These are phyloP conservation scores for Exsudoporus floridanus DNA, from an alignment of 1,284 basidiomycete species.

Conservation along the genomic window DNA sequence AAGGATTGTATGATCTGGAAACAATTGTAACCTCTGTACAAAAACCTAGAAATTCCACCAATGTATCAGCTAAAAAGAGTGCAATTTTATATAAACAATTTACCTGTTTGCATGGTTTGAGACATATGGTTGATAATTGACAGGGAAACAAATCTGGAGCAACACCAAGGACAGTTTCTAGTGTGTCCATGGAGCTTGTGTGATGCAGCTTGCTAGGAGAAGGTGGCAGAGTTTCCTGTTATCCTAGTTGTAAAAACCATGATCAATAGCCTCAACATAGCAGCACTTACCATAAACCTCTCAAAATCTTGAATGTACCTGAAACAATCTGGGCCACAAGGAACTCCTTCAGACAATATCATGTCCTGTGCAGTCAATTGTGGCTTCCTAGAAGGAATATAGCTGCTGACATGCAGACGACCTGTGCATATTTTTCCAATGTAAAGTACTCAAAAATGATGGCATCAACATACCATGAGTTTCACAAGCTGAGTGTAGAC, in stretches of 20 bases:
- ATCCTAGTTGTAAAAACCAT: not conserved
- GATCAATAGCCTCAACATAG: fast-evolving
- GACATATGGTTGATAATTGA: constrained; percentile 38
- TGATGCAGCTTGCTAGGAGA: constrained; percentile 21
- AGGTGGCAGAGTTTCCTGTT: constrained; percentile 25
- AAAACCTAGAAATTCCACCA: constrained; percentile 7
- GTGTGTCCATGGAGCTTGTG: constrained; percentile 15
- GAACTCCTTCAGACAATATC: constrained; percentile 26
- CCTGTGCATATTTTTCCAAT: constrained; percentile 5
- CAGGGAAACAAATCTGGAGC: constrained; percentile 41
- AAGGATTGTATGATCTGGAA: constrained; percentile 27
- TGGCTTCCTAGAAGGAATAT: constrained; percentile 34
- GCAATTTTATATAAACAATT: not conserved
- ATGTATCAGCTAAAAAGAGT: not conserved
- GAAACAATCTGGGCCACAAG: constrained; percentile 46
- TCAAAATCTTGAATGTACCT: constrained; percentile 30
- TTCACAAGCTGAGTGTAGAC: constrained; percentile 49
- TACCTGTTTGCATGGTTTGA: constrained; percentile 42
- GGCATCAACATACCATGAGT: constrained; percentile 42
- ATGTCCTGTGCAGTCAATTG: constrained; percentile 33
- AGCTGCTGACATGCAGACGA: constrained; percentile 4
- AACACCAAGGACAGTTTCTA: constrained; percentile 36
- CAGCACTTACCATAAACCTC: constrained; percentile 18
- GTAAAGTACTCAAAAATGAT: not conserved
- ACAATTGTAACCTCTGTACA: constrained; percentile 25